A percentile compares a stretch with the other conserved stretches of the same genome.
These are phyloP conservation scores for Nematocida parisii DNA, from an alignment of 371 early-diverging fungal species.

Conservation along the genomic window DNA sequence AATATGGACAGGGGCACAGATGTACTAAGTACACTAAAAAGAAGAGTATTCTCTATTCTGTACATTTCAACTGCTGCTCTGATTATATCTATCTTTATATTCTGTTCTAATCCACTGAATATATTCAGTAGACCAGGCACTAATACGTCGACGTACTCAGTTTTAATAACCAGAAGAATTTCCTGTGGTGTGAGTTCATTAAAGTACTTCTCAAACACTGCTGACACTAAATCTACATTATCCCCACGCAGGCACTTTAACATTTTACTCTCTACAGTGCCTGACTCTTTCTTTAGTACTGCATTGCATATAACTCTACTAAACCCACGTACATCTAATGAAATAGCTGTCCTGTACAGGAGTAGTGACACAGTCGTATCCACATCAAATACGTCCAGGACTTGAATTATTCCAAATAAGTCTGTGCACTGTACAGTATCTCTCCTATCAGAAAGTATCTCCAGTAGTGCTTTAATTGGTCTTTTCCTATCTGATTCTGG, in stretches of 20 bases:
- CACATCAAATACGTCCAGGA: background rate
- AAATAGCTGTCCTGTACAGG: background rate
- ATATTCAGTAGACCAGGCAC: background rate
- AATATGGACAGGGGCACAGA: background rate
- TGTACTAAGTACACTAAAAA: background rate
- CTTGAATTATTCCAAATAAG: background rate
- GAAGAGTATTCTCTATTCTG: background rate
- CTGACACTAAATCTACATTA: background rate
- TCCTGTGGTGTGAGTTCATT: background rate
- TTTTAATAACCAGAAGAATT: background rate
- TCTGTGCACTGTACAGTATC: background rate
- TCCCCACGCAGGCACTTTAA: background rate
- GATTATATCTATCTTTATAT: background rate
- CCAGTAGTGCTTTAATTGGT: slow-evolving; percentile 15
- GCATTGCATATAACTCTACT: background rate
- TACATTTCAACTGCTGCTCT: background rate
- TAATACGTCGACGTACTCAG: background rate
- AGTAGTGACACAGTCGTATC: slow-evolving; percentile 24
- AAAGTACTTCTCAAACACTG: slow-evolving; percentile 17
- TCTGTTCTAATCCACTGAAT: background rate
- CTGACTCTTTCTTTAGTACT: background rate
- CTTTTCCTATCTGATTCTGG: slow-evolving; percentile 23
- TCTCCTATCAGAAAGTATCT: background rate
- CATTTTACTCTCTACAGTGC: background rate
- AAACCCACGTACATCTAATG: background rate